Percentiles rank a stretch among this genome's conserved stretches.
phyloP scores from a whole-genome alignment of 495 filamentous ascomycete genomes.

The Penicillium steckii region DNA sequence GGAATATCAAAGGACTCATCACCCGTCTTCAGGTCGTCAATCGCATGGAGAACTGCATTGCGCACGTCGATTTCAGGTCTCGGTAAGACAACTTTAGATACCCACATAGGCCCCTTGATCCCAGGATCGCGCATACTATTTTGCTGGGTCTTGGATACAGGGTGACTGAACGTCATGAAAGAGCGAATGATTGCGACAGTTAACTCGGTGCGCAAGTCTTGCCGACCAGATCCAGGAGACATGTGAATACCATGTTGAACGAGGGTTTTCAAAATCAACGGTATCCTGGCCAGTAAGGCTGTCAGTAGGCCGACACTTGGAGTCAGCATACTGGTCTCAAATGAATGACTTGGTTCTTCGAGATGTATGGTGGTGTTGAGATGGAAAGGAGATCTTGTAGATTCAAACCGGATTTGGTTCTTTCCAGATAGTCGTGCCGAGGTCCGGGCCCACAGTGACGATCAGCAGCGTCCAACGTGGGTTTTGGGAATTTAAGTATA shows the following conservation, averaged over 20 bases:
- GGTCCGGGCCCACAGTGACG: constrained; percentile 11
- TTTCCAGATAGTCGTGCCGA: constrained; percentile 18
- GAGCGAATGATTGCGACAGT: constrained; percentile 68
- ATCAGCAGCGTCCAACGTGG: too few species aligned
- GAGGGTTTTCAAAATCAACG: constrained; percentile 64
- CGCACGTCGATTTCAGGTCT: constrained; percentile 57
- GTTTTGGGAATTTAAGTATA: too few species aligned
- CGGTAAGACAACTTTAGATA: constrained; percentile 63
- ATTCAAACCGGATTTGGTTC: constrained; percentile 19
- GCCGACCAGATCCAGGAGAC: constrained; percentile 67
- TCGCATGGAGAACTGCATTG: constrained; percentile 57
- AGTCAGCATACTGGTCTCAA: constrained; percentile 35
- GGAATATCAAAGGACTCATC: constrained; percentile 52
- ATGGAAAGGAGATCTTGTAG: constrained; percentile 3
- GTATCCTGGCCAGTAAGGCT: constrained; percentile 56
- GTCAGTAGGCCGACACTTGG: constrained; percentile 41
- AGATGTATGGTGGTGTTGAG: background rate
- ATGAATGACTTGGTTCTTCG: background rate
- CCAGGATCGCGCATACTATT: constrained; percentile 59
- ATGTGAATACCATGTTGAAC: constrained; percentile 65
- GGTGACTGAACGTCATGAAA: constrained; percentile 45
- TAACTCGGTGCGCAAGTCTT: constrained; percentile 76
- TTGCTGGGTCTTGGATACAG: constrained; percentile 65
- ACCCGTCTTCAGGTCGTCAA: constrained; percentile 59
- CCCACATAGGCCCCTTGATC: constrained; percentile 79